A percentile compares a stretch with the other conserved stretches of the same genome.
phyloP scores from a whole-genome alignment of 306 rosid species.

The Ormosia semicastrata region DNA sequence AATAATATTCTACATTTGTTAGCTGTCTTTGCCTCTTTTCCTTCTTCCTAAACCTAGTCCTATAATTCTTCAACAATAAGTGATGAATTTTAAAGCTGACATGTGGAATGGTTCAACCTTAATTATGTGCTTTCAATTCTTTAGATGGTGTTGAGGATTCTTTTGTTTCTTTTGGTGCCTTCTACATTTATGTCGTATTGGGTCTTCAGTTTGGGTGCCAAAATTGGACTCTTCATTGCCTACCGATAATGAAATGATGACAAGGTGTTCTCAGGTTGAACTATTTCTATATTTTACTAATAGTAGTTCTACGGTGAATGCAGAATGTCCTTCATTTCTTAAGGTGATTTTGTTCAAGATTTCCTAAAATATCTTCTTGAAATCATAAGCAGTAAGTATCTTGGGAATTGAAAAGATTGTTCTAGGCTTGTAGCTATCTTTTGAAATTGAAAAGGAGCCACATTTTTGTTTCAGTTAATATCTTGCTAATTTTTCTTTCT shows the following conservation, averaged over 20 bases:
- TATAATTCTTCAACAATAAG: neutral
- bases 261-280: neutral
- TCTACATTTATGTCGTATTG: neutral
- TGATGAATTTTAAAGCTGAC: neutral
- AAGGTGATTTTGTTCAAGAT: too few relatives aligned
- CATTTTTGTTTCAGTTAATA: neutral
- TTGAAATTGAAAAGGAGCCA: neutral
- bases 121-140: neutral
- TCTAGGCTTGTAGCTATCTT: neutral
- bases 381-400: neutral
- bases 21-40: too few relatives aligned
- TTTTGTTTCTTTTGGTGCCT: slow-evolving; percentile 8
- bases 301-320: neutral
- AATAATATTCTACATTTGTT: too few relatives aligned
- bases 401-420: neutral
- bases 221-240: neutral
- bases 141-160: slow-evolving; percentile 4
- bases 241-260: neutral
- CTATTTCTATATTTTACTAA: neutral
- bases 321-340: neutral
- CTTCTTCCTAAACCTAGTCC: too few relatives aligned
- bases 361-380: neutral
- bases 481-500: neutral
- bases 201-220: neutral
- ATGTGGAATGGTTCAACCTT: neutral